phyloP scores from a whole-genome alignment of 306 rosid genomes.

The Myrica gale region DNA sequence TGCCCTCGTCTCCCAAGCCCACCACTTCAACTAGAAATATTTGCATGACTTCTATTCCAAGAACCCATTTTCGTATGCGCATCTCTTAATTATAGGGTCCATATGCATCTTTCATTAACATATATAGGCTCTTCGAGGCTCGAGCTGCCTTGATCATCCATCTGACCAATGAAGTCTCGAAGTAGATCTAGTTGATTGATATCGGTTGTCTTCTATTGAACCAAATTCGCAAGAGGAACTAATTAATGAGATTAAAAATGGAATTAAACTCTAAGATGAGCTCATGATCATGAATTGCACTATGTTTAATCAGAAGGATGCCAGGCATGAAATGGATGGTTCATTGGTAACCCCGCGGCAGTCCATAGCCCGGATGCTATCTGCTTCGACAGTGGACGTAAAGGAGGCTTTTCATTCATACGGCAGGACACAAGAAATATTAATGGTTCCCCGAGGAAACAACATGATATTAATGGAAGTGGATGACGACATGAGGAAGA shows the following conservation, averaged over 20 bases:
- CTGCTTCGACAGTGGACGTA: conserved; percentile 22
- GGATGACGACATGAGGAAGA: background rate
- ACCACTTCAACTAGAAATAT: no score
- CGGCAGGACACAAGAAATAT: conserved; percentile 19
- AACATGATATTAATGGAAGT: background rate
- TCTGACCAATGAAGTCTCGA: no score
- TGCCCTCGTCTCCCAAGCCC: no score
- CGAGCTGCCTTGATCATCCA: no score
- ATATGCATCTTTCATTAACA: no score
- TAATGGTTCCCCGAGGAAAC: conserved; percentile 3
- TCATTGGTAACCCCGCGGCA: conserved; percentile 20
- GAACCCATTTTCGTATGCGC: no score
- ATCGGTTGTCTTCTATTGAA: no score
- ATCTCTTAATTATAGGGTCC: no score
- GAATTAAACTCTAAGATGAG: background rate
- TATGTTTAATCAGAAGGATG: conserved; percentile 25
- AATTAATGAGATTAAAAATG: background rate
- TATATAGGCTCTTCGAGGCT: no score
- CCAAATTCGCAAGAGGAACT: background rate
- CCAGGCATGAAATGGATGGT: conserved; percentile 17
- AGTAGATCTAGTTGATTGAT: no score
- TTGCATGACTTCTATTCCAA: no score
- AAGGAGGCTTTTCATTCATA: conserved; percentile 28
- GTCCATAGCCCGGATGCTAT: background rate
- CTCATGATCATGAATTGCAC: background rate